These are phyloP conservation scores for Saposhnikovia divaricata DNA, from an alignment of 129 eudicot species.

Conservation along the genomic window DNA sequence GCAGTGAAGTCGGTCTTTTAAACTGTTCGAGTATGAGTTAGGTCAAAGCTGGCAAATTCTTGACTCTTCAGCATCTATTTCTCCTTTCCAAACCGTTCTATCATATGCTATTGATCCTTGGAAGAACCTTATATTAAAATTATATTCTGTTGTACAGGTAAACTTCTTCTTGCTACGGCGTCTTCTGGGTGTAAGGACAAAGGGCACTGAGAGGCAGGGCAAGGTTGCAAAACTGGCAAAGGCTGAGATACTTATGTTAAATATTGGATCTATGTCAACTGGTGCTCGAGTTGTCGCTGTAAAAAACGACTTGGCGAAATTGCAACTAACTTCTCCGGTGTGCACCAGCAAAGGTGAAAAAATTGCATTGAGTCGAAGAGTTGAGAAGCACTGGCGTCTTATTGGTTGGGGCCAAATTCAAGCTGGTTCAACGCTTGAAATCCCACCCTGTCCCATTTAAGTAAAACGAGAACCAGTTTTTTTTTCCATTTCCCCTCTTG, in stretches of 20 bases:
- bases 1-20: neutral
- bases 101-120: neutral
- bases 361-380: constrained; percentile 84
- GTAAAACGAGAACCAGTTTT: neutral
- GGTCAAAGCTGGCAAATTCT: constrained; percentile 31
- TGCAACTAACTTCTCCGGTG: constrained; percentile 86
- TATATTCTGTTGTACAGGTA: constrained; percentile 33
- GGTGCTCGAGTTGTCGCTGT: constrained; percentile 95
- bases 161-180: constrained; percentile 86
- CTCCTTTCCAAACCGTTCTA: neutral
- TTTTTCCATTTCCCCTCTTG: neutral
- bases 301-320: constrained; percentile 89
- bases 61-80: constrained; percentile 14
- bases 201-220: constrained; percentile 89
- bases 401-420: constrained; percentile 99
- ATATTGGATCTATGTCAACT: constrained; percentile 96
- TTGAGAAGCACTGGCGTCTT: constrained; percentile 97
- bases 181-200: constrained; percentile 90
- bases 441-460: constrained; percentile 87
- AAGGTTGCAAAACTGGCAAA: constrained; percentile 73
- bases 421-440: constrained; percentile 81
- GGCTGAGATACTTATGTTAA: constrained; percentile 86
- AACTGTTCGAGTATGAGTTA: neutral
- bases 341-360: constrained; percentile 98
- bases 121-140: neutral